Evolutionary conservation across 164 flowering plant species (phyloP).

Genomic region (Magnolia kwangsiensis): DNA sequence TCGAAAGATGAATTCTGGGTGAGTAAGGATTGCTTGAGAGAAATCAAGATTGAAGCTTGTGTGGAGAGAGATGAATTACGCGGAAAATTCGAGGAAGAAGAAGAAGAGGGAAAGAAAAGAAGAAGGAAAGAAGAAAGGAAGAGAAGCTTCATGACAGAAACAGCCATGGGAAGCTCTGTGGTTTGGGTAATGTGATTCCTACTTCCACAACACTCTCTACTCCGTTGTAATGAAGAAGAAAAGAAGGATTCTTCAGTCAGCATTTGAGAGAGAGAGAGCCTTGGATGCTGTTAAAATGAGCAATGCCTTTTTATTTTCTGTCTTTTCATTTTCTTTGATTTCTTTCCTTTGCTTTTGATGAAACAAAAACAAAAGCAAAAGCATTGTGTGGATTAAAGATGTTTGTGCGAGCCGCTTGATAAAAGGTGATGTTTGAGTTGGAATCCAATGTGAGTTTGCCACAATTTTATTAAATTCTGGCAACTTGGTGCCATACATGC

Average conservation of each 20-base stretch:
- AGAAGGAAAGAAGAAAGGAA: constrained; percentile 23
- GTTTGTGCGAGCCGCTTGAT: constrained; percentile 7
- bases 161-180: constrained; percentile 28
- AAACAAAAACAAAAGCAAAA: constrained; percentile 41
- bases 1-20: constrained; percentile 21
- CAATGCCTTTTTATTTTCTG: constrained; percentile 10
- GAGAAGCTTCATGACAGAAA: constrained; percentile 19
- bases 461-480: too few species aligned
- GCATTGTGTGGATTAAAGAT: constrained; percentile 8
- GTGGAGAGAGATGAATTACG: constrained; percentile 27
- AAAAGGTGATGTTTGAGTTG: not conserved
- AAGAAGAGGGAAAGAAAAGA: constrained; percentile 8
- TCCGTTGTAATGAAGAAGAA: constrained; percentile 17
- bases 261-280: constrained; percentile 12
- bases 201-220: constrained; percentile 13
- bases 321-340: constrained; percentile 8
- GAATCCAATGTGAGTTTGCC: too few species aligned
- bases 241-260: constrained; percentile 12
- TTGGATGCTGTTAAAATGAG: constrained; percentile 15
- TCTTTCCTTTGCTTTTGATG: constrained; percentile 30
- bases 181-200: constrained; percentile 9
- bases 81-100: constrained; percentile 27
- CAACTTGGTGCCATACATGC: too few species aligned
- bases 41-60: constrained; percentile 48
- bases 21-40: constrained; percentile 39